Base-by-base conservation (phyloP, 208 protist species). In the Perkinsela sp. region DNA sequence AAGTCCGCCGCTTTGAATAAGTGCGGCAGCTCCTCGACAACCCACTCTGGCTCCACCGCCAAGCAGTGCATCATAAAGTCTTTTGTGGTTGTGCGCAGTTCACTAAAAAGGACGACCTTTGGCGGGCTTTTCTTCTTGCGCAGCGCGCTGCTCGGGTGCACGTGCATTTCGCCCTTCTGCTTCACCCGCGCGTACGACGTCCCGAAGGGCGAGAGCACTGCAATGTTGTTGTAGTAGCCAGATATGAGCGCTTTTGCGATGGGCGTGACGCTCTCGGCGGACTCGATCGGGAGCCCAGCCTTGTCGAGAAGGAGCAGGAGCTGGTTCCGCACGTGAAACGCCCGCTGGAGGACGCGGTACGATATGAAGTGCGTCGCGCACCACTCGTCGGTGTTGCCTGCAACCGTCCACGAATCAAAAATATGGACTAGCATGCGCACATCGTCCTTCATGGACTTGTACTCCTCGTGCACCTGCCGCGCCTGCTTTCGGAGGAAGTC, bases 191-290 rank as follows among this genome's bases (percentile, higher is more conserved):
- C 22, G 40, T 57, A 57, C 13, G 22, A 57, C 6, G 40, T 57
- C 13, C 40, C 40, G 22, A 57, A 57, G 40, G 40, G 40, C 13
- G 40, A 57, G 13, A 93, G 71, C 67, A 78, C 79, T 16, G 87
- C 76, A 1, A 90, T 84, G 70, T 93, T 93, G 76, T 88, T 88
- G 70, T 90, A 93, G 72, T 86, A 93, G 2, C 87, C 87, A 0
- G 82, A 77, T 15, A 90, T 71, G 57, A 93, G 66, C 1, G 85
- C 80, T 29, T 78, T 76, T 2, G 83, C 90, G 40, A 93, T 74
- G 1, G 57, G 31, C 72, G 83, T 81, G 30, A 81, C 15, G n/a
- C n/a, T 15, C 30, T 28, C 13, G 6, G 72, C 66, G 66, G 68
- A 72, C 67, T 67, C 66, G 29, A 71, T 40, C 48, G 74, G 66